Conservation (phyloP, 106 monocot species). For the Narthecium ossifragum region DNA sequence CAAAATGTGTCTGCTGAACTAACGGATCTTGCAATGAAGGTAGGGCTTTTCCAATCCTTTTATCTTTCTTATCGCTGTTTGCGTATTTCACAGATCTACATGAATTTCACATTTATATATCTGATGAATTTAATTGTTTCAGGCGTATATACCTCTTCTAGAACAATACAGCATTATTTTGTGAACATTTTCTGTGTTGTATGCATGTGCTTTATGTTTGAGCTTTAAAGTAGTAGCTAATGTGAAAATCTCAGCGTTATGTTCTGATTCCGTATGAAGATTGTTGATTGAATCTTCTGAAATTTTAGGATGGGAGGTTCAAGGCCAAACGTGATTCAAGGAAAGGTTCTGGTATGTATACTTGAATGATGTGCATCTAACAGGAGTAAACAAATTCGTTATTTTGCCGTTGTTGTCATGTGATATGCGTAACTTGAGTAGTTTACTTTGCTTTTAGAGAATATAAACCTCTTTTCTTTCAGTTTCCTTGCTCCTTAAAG, state of each 20-base stretch:
- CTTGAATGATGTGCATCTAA: not conserved
- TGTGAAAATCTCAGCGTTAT: no score
- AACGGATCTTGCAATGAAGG: slow-evolving; percentile 99
- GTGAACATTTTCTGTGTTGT: no score
- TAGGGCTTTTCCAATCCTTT: slow-evolving; percentile 8
- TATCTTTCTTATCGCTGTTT: not conserved
- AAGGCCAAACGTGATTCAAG: slow-evolving; percentile 71
- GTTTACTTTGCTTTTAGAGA: no score
- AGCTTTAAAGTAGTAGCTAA: no score
- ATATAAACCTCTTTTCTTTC: no score
- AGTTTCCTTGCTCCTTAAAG: no score
- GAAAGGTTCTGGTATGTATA: slow-evolving; percentile 51
- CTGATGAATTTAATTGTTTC: not conserved
- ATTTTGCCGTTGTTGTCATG: no score
- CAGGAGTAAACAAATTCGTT: no score
- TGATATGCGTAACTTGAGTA: no score
- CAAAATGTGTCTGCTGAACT: slow-evolving; percentile 82
- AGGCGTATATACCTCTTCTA: not conserved
- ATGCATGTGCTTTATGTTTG: no score
- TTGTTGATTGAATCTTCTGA: not conserved
- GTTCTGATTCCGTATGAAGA: not conserved
- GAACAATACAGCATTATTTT: not conserved
- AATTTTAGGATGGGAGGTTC: slow-evolving; percentile 76
- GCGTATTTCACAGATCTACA: no score
- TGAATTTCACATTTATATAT: not conserved